Evolutionary conservation across 768 basidiomycete species (phyloP).

Genomic region (Pleurotus giganteus): DNA sequence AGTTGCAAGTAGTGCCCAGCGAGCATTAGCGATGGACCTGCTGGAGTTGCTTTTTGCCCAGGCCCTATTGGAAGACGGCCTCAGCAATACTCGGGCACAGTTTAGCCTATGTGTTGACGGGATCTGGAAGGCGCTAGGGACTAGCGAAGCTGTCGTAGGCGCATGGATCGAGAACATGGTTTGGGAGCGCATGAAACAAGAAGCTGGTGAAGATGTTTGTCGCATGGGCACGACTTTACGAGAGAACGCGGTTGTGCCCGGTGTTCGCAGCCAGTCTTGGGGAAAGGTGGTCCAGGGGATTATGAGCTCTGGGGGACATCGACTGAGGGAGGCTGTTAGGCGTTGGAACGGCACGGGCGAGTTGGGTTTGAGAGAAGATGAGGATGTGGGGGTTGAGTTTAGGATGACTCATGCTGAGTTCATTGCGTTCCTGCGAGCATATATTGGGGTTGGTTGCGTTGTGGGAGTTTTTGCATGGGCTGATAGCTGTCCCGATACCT

Average conservation of each 20-base stretch:
- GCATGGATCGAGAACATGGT: slow-evolving; percentile 48
- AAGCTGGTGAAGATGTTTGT: not conserved
- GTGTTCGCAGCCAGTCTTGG: not conserved
- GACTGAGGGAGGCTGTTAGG: not conserved
- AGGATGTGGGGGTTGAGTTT: slow-evolving; percentile 9
- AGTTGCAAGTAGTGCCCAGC: not conserved
- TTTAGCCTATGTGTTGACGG: slow-evolving; percentile 27
- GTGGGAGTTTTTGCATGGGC: slow-evolving; percentile 78
- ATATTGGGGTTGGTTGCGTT: slow-evolving; percentile 64
- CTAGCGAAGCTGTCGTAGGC: slow-evolving; percentile 1
- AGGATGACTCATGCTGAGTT: slow-evolving; percentile 52
- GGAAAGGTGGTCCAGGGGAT: not conserved
- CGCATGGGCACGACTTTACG: not conserved
- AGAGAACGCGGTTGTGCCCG: slow-evolving; percentile 23
- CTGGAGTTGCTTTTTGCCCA: not conserved
- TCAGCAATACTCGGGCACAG: slow-evolving; percentile 52
- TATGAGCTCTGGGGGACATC: not conserved
- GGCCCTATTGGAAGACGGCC: slow-evolving; percentile 50
- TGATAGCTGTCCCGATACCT: slow-evolving; percentile 67
- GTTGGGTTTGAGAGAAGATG: not conserved
- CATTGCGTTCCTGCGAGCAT: slow-evolving; percentile 61
- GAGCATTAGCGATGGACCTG: not conserved
- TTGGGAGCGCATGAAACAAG: not conserved
- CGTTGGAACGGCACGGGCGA: not conserved
- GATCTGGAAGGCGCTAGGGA: not conserved